phyloP scores from a whole-genome alignment of 768 basidiomycete species.

The Psilocybe cubensis region DNA sequence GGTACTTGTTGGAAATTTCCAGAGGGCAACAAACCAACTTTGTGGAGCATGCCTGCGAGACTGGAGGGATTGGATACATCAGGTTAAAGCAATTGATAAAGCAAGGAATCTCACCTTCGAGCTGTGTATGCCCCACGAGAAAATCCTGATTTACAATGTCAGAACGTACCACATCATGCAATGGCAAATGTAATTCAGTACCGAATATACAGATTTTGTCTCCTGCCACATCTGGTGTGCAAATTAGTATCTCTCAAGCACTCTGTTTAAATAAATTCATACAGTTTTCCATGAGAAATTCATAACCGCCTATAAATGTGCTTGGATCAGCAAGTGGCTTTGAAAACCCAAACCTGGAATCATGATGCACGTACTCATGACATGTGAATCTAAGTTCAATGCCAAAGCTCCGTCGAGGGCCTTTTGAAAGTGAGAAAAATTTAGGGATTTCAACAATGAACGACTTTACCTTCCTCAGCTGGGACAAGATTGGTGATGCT shows the following conservation, averaged over 20 bases:
- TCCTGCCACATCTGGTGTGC: slow-evolving; percentile 42
- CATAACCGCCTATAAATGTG: slow-evolving; percentile 46
- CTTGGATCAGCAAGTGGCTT: neutral
- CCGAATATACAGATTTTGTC: slow-evolving; percentile 71
- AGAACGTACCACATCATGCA: neutral
- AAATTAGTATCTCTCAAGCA: neutral
- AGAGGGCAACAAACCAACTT: slow-evolving; percentile 51
- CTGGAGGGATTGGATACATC: slow-evolving; percentile 20
- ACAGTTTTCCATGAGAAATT: slow-evolving; percentile 65
- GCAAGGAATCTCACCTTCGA: slow-evolving; percentile 37
- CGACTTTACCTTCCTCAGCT: slow-evolving; percentile 40
- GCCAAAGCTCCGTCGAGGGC: slow-evolving; percentile 54
- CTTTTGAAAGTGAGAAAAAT: slow-evolving; percentile 23
- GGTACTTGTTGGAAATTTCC: slow-evolving; percentile 60
- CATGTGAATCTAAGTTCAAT: slow-evolving; percentile 50
- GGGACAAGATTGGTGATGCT: slow-evolving; percentile 36
- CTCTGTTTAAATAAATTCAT: slow-evolving; percentile 10
- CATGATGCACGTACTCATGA: slow-evolving; percentile 48
- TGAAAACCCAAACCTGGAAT: neutral
- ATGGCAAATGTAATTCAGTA: slow-evolving; percentile 13
- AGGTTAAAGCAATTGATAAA: neutral
- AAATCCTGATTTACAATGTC: slow-evolving; percentile 40
- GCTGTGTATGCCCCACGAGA: slow-evolving; percentile 71
- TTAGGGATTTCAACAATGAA: no score
- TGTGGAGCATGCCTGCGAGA: slow-evolving; percentile 56